phyloP scores from a whole-genome alignment of 192 early-diverging fungal species.

The Backusella morwellensis region DNA sequence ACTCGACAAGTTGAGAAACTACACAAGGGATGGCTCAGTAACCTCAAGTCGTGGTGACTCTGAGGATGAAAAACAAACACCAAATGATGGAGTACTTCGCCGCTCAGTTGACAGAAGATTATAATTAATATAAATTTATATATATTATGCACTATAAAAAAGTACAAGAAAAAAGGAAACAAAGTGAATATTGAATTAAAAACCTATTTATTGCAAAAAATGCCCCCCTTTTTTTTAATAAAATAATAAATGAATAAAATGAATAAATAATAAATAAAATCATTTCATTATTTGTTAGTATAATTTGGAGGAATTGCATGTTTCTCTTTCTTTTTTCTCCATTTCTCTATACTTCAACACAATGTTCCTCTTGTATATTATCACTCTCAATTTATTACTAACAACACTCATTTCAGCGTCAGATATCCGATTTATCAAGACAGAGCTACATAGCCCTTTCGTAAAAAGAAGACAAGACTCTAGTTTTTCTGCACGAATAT shows the following conservation, averaged over 20 bases:
- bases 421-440: background rate
- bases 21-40: background rate
- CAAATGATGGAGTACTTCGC: background rate
- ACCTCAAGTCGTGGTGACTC: background rate
- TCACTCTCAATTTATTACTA: background rate
- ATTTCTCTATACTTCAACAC: background rate
- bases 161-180: background rate
- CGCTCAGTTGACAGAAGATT: conserved; percentile 14
- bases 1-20: background rate
- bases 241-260: background rate
- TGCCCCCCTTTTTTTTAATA: background rate
- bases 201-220: background rate
- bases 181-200: background rate
- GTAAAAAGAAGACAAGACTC: background rate
- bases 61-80: background rate
- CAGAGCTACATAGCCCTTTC: background rate
- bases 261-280: background rate
- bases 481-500: background rate
- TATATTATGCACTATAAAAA: background rate
- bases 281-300: background rate
- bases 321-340: background rate
- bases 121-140: background rate
- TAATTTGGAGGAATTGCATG: background rate
- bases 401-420: background rate
- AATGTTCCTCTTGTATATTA: background rate